phyloP scores from a whole-genome alignment of 257 asterid species.

The Solanum chilense region DNA sequence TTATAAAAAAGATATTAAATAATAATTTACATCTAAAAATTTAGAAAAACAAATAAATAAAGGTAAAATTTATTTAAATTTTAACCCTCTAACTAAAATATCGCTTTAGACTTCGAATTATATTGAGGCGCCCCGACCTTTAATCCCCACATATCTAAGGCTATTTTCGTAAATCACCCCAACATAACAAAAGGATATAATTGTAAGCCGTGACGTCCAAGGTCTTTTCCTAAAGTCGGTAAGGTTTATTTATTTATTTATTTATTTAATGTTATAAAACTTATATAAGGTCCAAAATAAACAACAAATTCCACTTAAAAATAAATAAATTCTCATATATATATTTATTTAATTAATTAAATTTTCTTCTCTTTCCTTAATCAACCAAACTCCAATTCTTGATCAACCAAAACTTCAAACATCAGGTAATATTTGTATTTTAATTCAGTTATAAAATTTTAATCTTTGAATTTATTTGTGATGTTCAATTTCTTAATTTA shows the following conservation, averaged over 20 bases:
- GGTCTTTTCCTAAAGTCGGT: background rate
- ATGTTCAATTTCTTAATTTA: background rate
- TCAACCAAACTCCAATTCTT: background rate
- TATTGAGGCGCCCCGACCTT: too few species aligned
- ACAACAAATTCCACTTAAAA: background rate
- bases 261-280: background rate
- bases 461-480: background rate
- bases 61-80: too few species aligned
- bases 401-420: background rate
- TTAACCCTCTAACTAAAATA: too few species aligned
- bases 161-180: background rate
- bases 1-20: too few species aligned
- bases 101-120: too few species aligned
- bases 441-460: background rate
- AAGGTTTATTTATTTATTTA: background rate
- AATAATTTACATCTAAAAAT: too few species aligned
- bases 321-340: background rate
- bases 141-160: background rate
- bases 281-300: background rate
- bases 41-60: too few species aligned
- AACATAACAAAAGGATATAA: background rate
- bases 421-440: background rate
- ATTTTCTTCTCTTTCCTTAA: background rate
- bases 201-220: background rate
- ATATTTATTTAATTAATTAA: background rate